Conservation (phyloP, 331 rosid species). For the Arachis monticola region DNA sequence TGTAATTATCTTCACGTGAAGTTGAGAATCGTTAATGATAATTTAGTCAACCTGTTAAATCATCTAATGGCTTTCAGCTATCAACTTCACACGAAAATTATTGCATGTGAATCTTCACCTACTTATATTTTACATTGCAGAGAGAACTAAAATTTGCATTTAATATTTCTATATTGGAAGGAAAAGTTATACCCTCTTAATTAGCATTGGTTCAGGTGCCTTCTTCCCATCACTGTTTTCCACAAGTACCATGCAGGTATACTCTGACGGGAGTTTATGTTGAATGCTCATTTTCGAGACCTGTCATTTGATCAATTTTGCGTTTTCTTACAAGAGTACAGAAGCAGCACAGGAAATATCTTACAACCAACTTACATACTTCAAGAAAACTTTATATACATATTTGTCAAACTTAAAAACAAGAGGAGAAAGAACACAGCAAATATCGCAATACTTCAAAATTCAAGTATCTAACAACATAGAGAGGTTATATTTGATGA, state of each 20-base stretch:
- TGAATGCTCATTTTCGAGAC: slow-evolving; percentile 78
- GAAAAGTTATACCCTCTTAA: slow-evolving; percentile 63
- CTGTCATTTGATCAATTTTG: slow-evolving; percentile 45
- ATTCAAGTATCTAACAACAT: not conserved
- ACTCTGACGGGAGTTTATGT: slow-evolving; percentile 79
- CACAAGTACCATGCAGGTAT: slow-evolving; percentile 59
- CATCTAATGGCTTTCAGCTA: no score
- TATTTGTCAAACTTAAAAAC: not conserved
- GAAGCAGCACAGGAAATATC: slow-evolving; percentile 21
- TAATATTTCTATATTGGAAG: slow-evolving; percentile 1
- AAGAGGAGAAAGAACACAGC: not conserved
- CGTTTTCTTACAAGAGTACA: slow-evolving; percentile 22
- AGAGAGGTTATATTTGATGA: no score
- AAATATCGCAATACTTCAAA: not conserved
- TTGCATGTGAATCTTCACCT: no score
- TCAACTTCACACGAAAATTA: no score
- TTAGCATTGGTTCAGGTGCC: slow-evolving; percentile 47
- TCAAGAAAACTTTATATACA: slow-evolving; percentile 10
- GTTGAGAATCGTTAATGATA: no score
- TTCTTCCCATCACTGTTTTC: slow-evolving; percentile 54
- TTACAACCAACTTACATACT: slow-evolving; percentile 3
- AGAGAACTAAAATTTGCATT: not conserved
- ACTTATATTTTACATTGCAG: not conserved
- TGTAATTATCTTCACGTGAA: no score
- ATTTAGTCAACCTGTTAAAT: no score